Conservation (phyloP, 179 eudicot genomes). For the Vitellaria paradoxa region DNA sequence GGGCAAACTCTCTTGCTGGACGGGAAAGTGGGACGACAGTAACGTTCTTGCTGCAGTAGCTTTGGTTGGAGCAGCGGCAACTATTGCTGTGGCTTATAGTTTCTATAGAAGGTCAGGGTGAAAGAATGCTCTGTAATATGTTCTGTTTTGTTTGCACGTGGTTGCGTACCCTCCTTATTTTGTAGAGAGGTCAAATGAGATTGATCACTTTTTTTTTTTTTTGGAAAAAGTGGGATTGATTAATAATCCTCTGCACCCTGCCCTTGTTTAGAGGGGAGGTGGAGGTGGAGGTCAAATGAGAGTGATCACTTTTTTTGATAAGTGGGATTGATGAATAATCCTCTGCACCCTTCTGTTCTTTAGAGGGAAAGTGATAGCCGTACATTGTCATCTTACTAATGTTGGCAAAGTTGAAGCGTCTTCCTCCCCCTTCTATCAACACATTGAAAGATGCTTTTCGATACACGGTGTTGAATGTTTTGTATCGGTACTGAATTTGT, state of each 20-base stretch:
- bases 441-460: neutral
- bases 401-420: neutral
- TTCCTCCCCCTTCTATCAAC: neutral
- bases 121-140: conserved; percentile 2
- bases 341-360: conserved; percentile 8
- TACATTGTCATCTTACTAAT: neutral
- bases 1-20: conserved; percentile 36
- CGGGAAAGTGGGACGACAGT: conserved; percentile 70
- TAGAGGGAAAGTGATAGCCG: neutral
- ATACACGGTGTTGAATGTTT: neutral
- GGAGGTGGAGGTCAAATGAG: too few species aligned
- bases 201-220: neutral
- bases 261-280: too few species aligned
- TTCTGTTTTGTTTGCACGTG: neutral
- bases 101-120: conserved; percentile 60
- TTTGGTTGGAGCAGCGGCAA: conserved; percentile 74
- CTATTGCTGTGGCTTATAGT: conserved; percentile 77
- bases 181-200: conserved; percentile 17
- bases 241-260: too few species aligned
- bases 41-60: conserved; percentile 66
- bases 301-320: too few species aligned
- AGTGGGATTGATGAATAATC: conserved; percentile 9
- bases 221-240: too few species aligned
- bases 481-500: neutral
- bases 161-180: conserved; percentile 16